Evolutionary conservation across 768 basidiomycete genomes (phyloP), one percentile per base, ranked within the genome.

Genomic region (Kwoniella shandongensis): DNA sequence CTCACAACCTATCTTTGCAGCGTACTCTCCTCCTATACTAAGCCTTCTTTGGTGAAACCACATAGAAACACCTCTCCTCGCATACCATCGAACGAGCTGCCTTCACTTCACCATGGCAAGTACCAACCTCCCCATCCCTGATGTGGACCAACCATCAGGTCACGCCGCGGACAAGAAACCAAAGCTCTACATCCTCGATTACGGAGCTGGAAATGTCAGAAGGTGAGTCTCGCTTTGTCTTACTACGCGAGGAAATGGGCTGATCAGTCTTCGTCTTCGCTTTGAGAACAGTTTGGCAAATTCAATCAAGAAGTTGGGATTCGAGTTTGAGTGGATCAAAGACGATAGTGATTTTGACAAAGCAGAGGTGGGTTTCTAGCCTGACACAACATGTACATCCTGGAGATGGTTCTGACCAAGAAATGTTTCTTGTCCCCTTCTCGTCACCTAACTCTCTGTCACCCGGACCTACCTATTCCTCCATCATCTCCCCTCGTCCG

Each of bases 271-370:
- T 4, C 25, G 23, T 38, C n/a, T 15, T 12, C 3, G 18, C 18
- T 36, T 35, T 29, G 8, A 8, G 35, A 7, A 41, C 79, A 91
- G 88, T 70, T 85, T 98, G 38, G 93, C 93, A 26, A 98, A 98
- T 76, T 88, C 93, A 1, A 81, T 98, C 64, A 83, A 79, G 41
- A 84, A 83, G 56, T 85, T 98, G 0, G 93, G 94, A 15, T 85
- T 90, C 78, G 76, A 83, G 1, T 98, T 92, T 78, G 81, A 86
- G 59, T 99, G 94, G 94, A 87, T 99, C 73, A 81, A 85, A 26
- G 78, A 81, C 17, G 84, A 87, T 20, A 81, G 82, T 5, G 96
- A 98, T 76, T 90, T 99, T 76, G 82, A 84, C 58, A 83, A 86
- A 72, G 92, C 92, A 47, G 86, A 91, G 46, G 96, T 97, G 75